Percentiles rank a stretch among this genome's conserved stretches.
Evolutionary conservation across 306 rosid genomes (phyloP).

Genomic region (Acacia confusa): DNA sequence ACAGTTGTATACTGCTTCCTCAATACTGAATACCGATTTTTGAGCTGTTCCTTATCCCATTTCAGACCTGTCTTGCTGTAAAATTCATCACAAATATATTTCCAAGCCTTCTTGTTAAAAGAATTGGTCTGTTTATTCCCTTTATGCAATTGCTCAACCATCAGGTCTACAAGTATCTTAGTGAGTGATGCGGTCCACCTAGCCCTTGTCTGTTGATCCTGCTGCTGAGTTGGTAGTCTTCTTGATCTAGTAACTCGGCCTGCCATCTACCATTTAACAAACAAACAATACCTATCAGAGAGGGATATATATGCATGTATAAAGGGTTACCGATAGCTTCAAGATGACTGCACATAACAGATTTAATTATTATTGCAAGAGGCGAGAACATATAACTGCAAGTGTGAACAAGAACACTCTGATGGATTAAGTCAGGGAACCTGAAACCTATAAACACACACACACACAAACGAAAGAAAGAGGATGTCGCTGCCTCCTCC

Average conservation of each 20-base stretch:
- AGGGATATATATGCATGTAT: neutral
- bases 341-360: neutral
- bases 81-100: slow-evolving; percentile 61
- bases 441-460: neutral
- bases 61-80: slow-evolving; percentile 57
- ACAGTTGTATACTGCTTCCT: slow-evolving; percentile 60
- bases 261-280: slow-evolving; percentile 50
- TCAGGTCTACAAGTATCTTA: slow-evolving; percentile 57
- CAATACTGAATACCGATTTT: slow-evolving; percentile 68
- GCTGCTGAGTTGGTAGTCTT: slow-evolving; percentile 48
- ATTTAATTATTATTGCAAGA: neutral
- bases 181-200: slow-evolving; percentile 68
- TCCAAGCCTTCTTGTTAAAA: slow-evolving; percentile 75
- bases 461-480: neutral
- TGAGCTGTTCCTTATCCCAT: slow-evolving; percentile 83
- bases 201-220: slow-evolving; percentile 67
- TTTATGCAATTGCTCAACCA: slow-evolving; percentile 66
- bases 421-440: neutral
- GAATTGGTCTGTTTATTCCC: slow-evolving; percentile 55
- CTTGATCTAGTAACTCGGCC: slow-evolving; percentile 48
- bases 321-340: neutral
- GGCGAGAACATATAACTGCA: slow-evolving; percentile 12
- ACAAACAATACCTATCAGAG: slow-evolving; percentile 13
- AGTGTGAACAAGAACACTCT: neutral
- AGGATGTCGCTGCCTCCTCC: neutral